Conservation (phyloP, 1,139 yeast species). For the Debaryomycetaceae sp. region DNA sequence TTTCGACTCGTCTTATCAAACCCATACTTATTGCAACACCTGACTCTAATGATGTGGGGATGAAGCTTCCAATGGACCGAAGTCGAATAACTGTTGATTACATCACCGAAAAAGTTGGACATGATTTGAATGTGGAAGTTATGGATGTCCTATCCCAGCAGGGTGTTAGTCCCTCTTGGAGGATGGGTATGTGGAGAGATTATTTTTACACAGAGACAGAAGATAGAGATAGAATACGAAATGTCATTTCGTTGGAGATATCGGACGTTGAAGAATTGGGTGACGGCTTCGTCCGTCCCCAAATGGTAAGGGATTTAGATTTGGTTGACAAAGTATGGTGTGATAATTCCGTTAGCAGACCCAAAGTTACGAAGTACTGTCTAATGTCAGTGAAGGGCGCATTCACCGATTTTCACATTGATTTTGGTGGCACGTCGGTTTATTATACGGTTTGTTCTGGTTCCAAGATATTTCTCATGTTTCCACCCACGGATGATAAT, state of each 20-base stretch:
- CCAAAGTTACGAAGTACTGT: conserved; percentile 80
- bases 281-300: conserved; percentile 54
- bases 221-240: conserved; percentile 63
- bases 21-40: conserved; percentile 37
- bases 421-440: conserved; percentile 90
- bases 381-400: conserved; percentile 81
- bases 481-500: conserved; percentile 70
- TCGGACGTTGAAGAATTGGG: conserved; percentile 55
- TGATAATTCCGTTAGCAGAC: conserved; percentile 32
- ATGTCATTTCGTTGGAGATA: conserved; percentile 80
- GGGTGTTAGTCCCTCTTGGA: conserved; percentile 61
- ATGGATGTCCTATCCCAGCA: conserved; percentile 90
- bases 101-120: conserved; percentile 61
- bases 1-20: conserved; percentile 15
- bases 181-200: conserved; percentile 68
- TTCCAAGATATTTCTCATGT: conserved; percentile 66
- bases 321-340: conserved; percentile 68
- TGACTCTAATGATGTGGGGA: conserved; percentile 26
- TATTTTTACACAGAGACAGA: conserved; percentile 50
- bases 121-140: conserved; percentile 65
- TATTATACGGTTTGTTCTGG: conserved; percentile 81
- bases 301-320: conserved; percentile 63
- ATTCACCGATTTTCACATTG: conserved; percentile 87
- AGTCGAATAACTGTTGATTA: conserved; percentile 49
- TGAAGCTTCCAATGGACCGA: conserved; percentile 33